Evolutionary conservation across 257 asterid genomes (phyloP).

Genomic region (Oldenlandia corymbosa): DNA sequence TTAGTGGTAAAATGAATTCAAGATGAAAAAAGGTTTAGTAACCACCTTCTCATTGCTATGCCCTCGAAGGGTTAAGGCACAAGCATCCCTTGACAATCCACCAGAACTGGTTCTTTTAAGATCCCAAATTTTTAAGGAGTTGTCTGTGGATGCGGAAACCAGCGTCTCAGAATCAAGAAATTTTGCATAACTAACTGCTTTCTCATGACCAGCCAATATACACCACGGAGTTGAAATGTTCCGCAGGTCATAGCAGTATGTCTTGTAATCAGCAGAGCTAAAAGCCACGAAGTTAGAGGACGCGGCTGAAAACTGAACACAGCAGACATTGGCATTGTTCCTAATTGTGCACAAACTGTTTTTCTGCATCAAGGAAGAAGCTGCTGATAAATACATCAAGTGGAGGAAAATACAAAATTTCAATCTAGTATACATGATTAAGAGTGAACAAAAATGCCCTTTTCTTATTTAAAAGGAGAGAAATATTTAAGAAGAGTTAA

Average conservation of each 20-base stretch:
- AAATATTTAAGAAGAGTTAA: not conserved
- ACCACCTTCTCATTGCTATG: slow-evolving; percentile 94
- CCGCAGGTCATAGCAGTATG: slow-evolving; percentile 88
- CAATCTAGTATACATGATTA: not conserved
- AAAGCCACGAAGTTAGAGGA: slow-evolving; percentile 67
- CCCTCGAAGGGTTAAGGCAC: slow-evolving; percentile 72
- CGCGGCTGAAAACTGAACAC: slow-evolving; percentile 78
- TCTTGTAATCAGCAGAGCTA: slow-evolving; percentile 84
- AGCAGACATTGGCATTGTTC: slow-evolving; percentile 86
- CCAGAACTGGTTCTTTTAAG: slow-evolving; percentile 64
- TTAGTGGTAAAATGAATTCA: not conserved
- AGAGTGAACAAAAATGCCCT: not conserved
- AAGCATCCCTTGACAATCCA: slow-evolving; percentile 64
- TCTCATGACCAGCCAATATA: slow-evolving; percentile 82
- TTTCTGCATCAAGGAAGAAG: slow-evolving; percentile 52
- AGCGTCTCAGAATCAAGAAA: slow-evolving; percentile 70
- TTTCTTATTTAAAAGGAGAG: not conserved
- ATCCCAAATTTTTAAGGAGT: slow-evolving; percentile 92
- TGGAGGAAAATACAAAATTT: not conserved
- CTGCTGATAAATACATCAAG: slow-evolving; percentile 11
- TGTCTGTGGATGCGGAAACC: slow-evolving; percentile 92
- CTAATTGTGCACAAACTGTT: slow-evolving; percentile 80
- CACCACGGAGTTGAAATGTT: slow-evolving; percentile 76
- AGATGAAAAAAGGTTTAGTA: slow-evolving; percentile 2
- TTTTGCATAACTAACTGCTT: slow-evolving; percentile 82